Evolutionary conservation across 768 basidiomycete genomes (phyloP).

Genomic region (Kwoniella botswanensis): DNA sequence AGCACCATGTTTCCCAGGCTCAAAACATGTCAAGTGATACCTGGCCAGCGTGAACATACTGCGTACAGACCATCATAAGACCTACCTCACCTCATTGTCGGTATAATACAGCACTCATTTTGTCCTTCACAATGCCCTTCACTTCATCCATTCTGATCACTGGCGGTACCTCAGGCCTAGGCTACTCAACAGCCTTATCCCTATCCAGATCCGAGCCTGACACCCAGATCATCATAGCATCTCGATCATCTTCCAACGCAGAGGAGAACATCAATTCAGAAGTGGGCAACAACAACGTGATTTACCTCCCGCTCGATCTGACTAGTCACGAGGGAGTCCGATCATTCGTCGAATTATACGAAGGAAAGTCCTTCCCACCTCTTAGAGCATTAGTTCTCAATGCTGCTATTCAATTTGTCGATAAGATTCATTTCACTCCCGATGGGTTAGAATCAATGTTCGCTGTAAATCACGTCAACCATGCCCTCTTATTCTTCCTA

Average conservation of each 20-base stretch:
- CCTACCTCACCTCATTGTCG: not conserved
- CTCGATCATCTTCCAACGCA: not conserved
- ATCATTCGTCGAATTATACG: conserved; percentile 16
- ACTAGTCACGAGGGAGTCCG: conserved; percentile 3
- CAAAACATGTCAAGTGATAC: not conserved
- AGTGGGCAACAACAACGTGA: conserved; percentile 13
- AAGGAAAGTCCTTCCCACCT: conserved; percentile 3
- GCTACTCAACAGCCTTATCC: conserved; percentile 14
- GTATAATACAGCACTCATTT: not conserved
- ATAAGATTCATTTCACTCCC: conserved; percentile 2
- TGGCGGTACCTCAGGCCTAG: conserved; percentile 19
- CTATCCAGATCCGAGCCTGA: conserved; percentile 8
- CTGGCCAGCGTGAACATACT: no score
- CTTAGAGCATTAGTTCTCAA: conserved; percentile 25
- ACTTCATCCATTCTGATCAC: conserved; percentile 24
- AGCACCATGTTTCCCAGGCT: not conserved
- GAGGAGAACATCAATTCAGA: conserved; percentile 4
- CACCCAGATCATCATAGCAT: conserved; percentile 9
- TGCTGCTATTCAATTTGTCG: conserved; percentile 15
- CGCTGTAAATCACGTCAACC: conserved; percentile 24
- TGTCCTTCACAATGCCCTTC: conserved; percentile 4
- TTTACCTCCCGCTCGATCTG: conserved; percentile 23
- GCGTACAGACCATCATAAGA: no score
- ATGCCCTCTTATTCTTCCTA: conserved; percentile 32
- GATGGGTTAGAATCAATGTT: conserved; percentile 25